Evolutionary conservation across 2,329 filamentous ascomycete genomes (phyloP), one percentile per base, ranked within the genome.

Genomic region (Aotearoamyces nothofagi): DNA sequence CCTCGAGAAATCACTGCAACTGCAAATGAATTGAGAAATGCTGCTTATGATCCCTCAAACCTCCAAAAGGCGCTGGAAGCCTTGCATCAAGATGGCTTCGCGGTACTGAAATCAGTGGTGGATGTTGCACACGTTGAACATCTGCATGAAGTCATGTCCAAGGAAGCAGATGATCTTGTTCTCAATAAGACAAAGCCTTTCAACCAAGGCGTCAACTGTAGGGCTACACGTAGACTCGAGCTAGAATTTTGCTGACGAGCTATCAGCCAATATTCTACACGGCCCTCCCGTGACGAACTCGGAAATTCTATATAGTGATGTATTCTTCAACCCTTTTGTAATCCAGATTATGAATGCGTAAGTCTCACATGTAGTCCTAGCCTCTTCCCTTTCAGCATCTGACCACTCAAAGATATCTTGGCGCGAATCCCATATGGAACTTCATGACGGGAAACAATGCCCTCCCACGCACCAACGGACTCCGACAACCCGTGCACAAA

Each of bases 311-410:
- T 46, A 49, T 32, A 43, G 53, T 25, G 53, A 57, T 37, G 41
- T 57, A 3, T 57, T 55, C 36, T 57, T 56, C 41, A 57, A 57
- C 34, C 43, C 50, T 0, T 56, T 53, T 33, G 43, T 57, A 12
- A 43, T 56, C 15, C 54, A 58, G 29, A 30, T 56, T 3, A 50
- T 51, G 28, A 56, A 55, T 34, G 44, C 45, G 50, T 55, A 27
- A 34, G 50, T 44, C 12, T 13, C 17, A 9, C 22, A 11, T 22
- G 15, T 27, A n/a, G 10, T 10, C 11, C 5, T 13, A 17, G 17
- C 4, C 12, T 17, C 9, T 12, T 33, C 36, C 43, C 0, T 53
- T 46, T 30, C 36, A 53, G 14, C 32, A 49, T n/a, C 50, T 53
- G 26, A 29, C 51, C 2, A 43, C 36, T 4, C 45, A 44, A 29